Evolutionary conservation across 2,329 filamentous ascomycete genomes (phyloP).

Genomic region (Anthostomella pinea): DNA sequence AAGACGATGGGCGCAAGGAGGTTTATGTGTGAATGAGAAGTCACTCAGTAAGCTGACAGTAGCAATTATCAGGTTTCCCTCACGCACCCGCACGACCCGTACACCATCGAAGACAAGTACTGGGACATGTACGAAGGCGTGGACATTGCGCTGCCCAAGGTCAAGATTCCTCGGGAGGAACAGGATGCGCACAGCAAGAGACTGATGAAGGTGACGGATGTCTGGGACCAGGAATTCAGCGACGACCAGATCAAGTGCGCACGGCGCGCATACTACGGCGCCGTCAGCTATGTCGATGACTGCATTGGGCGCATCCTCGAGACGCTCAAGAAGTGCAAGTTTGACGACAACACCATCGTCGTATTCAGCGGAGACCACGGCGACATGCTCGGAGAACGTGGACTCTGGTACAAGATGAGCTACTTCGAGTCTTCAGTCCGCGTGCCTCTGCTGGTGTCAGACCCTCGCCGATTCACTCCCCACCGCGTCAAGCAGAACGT

Average conservation of each 20-base stretch:
- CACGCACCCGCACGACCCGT: conserved; percentile 92
- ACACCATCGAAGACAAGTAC: conserved; percentile 89
- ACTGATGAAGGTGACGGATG: conserved; percentile 79
- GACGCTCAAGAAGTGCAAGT: conserved; percentile 72
- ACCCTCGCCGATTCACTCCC: conserved; percentile 71
- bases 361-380: conserved; percentile 93
- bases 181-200: conserved; percentile 86
- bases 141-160: conserved; percentile 79
- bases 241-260: conserved; percentile 84
- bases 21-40: too few relatives aligned
- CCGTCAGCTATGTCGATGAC: conserved; percentile 91
- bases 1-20: too few relatives aligned
- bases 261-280: conserved; percentile 85
- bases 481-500: conserved; percentile 80
- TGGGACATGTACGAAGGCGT: conserved; percentile 91
- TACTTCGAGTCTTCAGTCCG: conserved; percentile 91
- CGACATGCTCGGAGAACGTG: conserved; percentile 92
- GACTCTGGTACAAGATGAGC: conserved; percentile 96
- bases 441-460: conserved; percentile 81
- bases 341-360: conserved; percentile 84
- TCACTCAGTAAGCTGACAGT: conserved; percentile 4
- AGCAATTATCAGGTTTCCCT: conserved; percentile 62
- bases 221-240: conserved; percentile 79
- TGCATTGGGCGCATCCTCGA: conserved; percentile 80
- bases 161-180: conserved; percentile 74